These are phyloP conservation scores for Saturnispora besseyi DNA, from an alignment of 805 yeast genomes.

Conservation along the genomic window DNA sequence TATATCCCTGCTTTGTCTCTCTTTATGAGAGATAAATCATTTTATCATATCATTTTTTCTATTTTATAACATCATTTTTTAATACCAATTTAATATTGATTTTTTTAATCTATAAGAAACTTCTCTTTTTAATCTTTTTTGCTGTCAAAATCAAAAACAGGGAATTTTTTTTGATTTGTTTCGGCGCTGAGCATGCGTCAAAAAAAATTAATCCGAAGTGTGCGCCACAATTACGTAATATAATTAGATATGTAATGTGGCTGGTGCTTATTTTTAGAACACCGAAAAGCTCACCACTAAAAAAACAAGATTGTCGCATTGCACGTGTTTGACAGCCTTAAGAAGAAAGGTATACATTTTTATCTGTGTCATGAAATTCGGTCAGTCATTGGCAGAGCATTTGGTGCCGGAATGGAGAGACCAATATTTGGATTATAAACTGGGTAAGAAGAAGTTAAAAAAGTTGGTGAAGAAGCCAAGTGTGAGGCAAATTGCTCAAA, in stretches of 20 bases:
- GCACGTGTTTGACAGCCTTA: neutral
- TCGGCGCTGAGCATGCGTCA: no score
- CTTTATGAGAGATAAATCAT: no score
- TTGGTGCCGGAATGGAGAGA: slow-evolving; percentile 86
- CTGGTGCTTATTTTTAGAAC: neutral
- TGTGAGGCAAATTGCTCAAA: neutral
- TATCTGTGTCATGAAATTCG: slow-evolving; percentile 50
- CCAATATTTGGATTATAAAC: slow-evolving; percentile 65
- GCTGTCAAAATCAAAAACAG: no score
- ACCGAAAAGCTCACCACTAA: no score
- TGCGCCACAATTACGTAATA: no score
- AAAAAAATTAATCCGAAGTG: no score
- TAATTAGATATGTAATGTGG: neutral
- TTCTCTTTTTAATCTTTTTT: no score
- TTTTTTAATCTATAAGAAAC: no score
- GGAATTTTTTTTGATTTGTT: no score
- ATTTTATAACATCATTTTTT: no score
- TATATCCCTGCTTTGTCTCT: neutral
- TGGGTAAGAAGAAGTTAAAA: slow-evolving; percentile 34
- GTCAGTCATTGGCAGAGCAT: slow-evolving; percentile 55
- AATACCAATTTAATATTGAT: no score
- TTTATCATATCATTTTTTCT: no score
- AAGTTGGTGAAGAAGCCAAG: slow-evolving; percentile 17
- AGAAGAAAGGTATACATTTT: neutral
- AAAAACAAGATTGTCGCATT: neutral